Base-by-base conservation (phyloP, 352 stramenopile species). In the Phytophthora colocasiae region DNA sequence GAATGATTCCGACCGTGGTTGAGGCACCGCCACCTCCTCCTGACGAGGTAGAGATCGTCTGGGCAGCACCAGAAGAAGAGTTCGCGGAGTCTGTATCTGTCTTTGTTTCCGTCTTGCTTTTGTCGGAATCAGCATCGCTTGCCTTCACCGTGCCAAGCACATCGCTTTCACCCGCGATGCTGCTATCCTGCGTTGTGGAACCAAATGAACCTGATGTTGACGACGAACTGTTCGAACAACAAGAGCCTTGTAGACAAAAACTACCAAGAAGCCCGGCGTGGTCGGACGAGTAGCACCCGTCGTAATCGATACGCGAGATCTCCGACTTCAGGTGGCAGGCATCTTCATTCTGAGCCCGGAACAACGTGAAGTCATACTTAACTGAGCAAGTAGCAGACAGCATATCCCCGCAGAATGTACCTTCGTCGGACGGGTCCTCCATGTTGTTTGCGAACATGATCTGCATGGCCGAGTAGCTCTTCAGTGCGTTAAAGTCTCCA, bases 251-350 rank as follows among this genome's bases (percentile, higher is more conserved):
- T 24, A 91, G 54, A 62, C 85, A 93, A 62, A 83, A 93, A 15
- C 48, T 75, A n/a, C 71, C 71, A 15, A 91, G 19, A 10, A 92
- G 56, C 14, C 70, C 81, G 0, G 85, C 85, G 68, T 93, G 85
- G 43, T 93, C 85, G 1, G 85, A 93, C 19, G 85, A 78, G 57
- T 93, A 93, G 71, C 85, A 93, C 4, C 82, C 83, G 22, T 74
- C 49, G 47, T 90, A 93, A 14, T 76, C 41, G 36, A 87, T 79
- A 12, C 83, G 85, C 9, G 88, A 79, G 12, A 92, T 74, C 53
- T 91, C 71, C 4, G 75, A 80, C 50, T 89, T 81, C 1, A 81
- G 36, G 40, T 85, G 64, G 39, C 83, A 93, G 10, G 73, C 73
- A n/a, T 79, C 66, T 12, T 75, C 46, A 15, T 44, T 72, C 17